Evolutionary conservation across 176 grass and related monocot species (phyloP), one percentile per base, ranked within the genome.

Genomic region (Pharus latifolius): DNA sequence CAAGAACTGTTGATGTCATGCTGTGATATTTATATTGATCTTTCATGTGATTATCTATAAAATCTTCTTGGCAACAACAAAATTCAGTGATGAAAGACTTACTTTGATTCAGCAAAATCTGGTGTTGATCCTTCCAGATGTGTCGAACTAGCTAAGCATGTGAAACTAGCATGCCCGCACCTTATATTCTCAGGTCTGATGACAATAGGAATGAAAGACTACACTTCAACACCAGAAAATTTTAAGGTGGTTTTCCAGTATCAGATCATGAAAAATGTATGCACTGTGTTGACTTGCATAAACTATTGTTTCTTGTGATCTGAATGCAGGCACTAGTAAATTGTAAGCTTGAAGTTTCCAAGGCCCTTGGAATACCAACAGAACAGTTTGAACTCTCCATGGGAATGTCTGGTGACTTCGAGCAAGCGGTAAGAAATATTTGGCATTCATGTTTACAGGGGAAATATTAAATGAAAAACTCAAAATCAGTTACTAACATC

Each of bases 371-470:
- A n/a, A 77, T 93, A 24, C 71, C 83, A 2, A 55, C 72, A 59
- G 84, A 88, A 19, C 61, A 83, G 19, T 90, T 83, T 30, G 87
- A 98, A 78, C 81, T 98, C 6, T 98, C 94, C 42, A 98, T 98
- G 87, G 94, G 89, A 50, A 98, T 98, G 94, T 93, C 89, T 11
- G 68, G 67, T 8, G 89, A 98, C 66, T 98, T 98, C 51, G 89
- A 98, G 72, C 75, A 86, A 86, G 94, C 89, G 45, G 94, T 98
- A 78, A 72, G 83, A 59, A 48, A 47, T 29, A 58, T 60, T 15
- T 49, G 2, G 0, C 11, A 33, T 64, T 80, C 6, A 52, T 43
- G 25, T 43, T 24, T 59, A 41, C 8, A 14, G 13, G 54, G 4
- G 7, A 73, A n/a, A 17, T 8, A 27, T 57, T 31, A 10, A 56